Percentiles rank a stretch among this genome's conserved stretches.
Conservation (phyloP, 2,329 filamentous ascomycete species). For the Hypoxylon sp. region DNA sequence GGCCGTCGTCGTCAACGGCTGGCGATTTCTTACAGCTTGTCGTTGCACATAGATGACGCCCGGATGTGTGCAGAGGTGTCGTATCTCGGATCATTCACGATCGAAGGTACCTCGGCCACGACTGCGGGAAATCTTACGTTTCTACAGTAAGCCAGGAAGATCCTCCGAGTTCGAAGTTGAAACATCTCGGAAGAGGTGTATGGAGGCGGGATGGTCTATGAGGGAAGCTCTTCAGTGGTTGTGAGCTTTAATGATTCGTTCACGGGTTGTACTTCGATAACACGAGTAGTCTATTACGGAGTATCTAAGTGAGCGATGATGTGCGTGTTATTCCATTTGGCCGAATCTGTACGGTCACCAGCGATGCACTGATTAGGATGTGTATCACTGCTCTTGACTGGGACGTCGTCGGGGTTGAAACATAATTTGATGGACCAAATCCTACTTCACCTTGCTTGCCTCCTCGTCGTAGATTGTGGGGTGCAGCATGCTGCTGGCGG, state of each 20-base stretch:
- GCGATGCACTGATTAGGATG: not conserved
- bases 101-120: conserved; percentile 13
- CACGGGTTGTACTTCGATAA: conserved; percentile 6
- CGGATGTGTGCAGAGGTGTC: conserved; percentile 6
- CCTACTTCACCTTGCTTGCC: not conserved
- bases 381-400: not conserved
- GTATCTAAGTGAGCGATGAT: not conserved
- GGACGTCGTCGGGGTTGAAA: conserved; percentile 7
- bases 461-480: conserved; percentile 14
- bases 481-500: conserved; percentile 6
- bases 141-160: conserved; percentile 19
- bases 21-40: conserved; percentile 4
- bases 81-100: not conserved
- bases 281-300: conserved; percentile 9
- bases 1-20: conserved; percentile 15
- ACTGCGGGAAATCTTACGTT: conserved; percentile 13
- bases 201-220: conserved; percentile 11
- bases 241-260: conserved; percentile 18
- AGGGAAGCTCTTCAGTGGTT: conserved; percentile 24
- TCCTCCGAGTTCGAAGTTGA: conserved; percentile 16
- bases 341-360: conserved; percentile 3
- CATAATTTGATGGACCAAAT: conserved; percentile 9
- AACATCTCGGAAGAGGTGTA: conserved; percentile 15
- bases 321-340: conserved; percentile 5
- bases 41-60: conserved; percentile 15